Evolutionary conservation across 768 basidiomycete species (phyloP), one percentile per base, ranked within the genome.

Genomic region (Cubamyces sp.): DNA sequence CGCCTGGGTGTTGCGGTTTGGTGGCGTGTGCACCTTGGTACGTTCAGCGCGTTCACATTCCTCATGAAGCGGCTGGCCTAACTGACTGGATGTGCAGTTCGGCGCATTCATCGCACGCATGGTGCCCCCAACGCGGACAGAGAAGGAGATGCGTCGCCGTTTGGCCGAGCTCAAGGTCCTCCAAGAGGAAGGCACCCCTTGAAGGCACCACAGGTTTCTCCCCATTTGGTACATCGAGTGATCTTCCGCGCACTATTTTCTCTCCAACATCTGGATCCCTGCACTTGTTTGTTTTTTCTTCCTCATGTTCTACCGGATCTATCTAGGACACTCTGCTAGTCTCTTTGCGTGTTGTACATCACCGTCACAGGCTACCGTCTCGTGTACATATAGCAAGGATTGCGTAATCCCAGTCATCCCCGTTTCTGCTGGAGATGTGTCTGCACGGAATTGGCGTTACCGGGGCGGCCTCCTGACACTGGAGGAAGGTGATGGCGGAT

Each of bases 1-100:
- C 28, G 92, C 90, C 2, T 97, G 95, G 94, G 91, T 96, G 6
- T 76, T 98, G 58, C 87, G 94, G 18, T 96, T 96, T 69, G 96
- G 96, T 51, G 96, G 95, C 40, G 71, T 93, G 9, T 94, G 91
- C 73, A 87, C 95, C 0, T 75, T 97, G 60, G 77, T 84, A 66
- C 67, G 80, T 70, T 9, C 8, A 2, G 37, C 23, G 30, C 30
- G 14, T 26, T 28, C 30, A 21, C 15, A 18, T 9, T 61, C 40
- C 43, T 19, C 34, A 30, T 46, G 7, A 26, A 34, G 34, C 40
- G 16, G 55, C 3, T 34, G 47, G 8, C 50, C 0, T 42, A 34
- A 48, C 41, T 54, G 19, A 30, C 52, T 45, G 64, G 54, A 11
- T 62, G 8, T 4, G 15, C 26, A 82, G 78, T 56, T 88, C 39